A percentile compares a stretch with the other conserved stretches of the same genome.
phyloP scores from a whole-genome alignment of 768 basidiomycete genomes.

The Udeniomyces megalosporus region DNA sequence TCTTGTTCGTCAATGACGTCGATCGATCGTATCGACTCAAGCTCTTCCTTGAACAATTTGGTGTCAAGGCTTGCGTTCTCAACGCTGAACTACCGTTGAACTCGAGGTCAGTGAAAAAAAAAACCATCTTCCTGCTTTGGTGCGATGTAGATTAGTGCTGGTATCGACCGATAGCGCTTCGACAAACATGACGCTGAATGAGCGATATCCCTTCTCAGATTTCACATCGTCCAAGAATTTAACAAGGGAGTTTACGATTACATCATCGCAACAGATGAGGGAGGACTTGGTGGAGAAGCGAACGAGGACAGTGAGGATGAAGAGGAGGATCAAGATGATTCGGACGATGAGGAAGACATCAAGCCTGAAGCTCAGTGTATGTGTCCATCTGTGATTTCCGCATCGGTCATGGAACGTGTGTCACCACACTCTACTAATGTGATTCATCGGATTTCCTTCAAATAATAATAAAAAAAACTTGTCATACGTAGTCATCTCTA shows the following conservation, averaged over 20 bases:
- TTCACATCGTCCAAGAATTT: conserved; percentile 95
- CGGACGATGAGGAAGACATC: conserved; percentile 2
- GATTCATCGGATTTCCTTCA: no score
- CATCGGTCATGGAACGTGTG: no score
- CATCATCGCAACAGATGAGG: conserved; percentile 94
- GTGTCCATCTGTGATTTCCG: not conserved
- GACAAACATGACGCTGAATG: no score
- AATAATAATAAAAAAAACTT: no score
- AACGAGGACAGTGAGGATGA: conserved; percentile 29
- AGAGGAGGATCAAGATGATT: conserved; percentile 16
- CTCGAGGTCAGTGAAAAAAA: conserved; percentile 44
- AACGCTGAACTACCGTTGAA: conserved; percentile 92
- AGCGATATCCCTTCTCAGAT: conserved; percentile 32
- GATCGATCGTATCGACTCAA: conserved; percentile 89
- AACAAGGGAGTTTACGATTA: conserved; percentile 98
- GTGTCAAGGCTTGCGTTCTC: conserved; percentile 84
- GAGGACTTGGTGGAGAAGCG: conserved; percentile 38
- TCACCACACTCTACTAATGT: no score
- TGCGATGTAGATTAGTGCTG: no score
- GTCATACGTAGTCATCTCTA: conserved; percentile 9
- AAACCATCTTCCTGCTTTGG: no score
- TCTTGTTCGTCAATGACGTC: conserved; percentile 90
- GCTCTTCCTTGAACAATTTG: conserved; percentile 96
- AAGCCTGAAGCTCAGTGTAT: conserved; percentile 2
- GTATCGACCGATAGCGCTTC: no score